A percentile compares a stretch with the other conserved stretches of the same genome.
These are phyloP conservation scores for Cyberlindnera sargentensis DNA, from an alignment of 805 yeast species.

Conservation along the genomic window DNA sequence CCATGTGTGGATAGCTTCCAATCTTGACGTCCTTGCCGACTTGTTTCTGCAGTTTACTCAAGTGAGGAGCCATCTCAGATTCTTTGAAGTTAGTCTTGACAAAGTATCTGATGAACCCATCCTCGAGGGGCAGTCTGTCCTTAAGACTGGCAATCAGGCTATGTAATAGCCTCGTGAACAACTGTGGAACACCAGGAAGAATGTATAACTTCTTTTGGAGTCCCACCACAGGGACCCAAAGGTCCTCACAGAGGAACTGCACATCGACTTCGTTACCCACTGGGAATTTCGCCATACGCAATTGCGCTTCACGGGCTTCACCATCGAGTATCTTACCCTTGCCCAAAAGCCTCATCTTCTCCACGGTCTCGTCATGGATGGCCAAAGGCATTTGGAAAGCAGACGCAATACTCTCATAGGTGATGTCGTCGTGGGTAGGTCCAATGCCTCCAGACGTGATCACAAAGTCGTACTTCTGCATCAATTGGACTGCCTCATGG, in stretches of 20 bases:
- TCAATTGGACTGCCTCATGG: slow-evolving; percentile 37
- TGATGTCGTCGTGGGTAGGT: slow-evolving; percentile 86
- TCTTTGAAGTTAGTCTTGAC: slow-evolving; percentile 60
- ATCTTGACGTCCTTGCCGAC: slow-evolving; percentile 44
- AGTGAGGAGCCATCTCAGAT: slow-evolving; percentile 59
- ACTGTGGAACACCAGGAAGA: slow-evolving; percentile 78
- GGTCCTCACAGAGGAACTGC: slow-evolving; percentile 39
- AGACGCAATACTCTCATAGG: slow-evolving; percentile 67
- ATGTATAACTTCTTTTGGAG: slow-evolving; percentile 59
- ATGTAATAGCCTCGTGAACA: slow-evolving; percentile 53
- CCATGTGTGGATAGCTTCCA: slow-evolving; percentile 73
- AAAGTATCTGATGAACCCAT: slow-evolving; percentile 38
- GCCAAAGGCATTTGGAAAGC: slow-evolving; percentile 46
- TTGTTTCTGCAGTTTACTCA: slow-evolving; percentile 43
- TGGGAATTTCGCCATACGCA: slow-evolving; percentile 80
- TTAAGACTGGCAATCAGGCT: slow-evolving; percentile 34
- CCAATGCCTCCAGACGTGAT: slow-evolving; percentile 52
- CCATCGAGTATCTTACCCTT: slow-evolving; percentile 30
- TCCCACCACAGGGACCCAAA: slow-evolving; percentile 84
- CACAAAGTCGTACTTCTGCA: slow-evolving; percentile 53
- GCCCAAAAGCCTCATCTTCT: slow-evolving; percentile 47
- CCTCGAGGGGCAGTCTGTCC: slow-evolving; percentile 20
- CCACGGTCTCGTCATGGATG: slow-evolving; percentile 51
- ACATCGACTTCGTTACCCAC: slow-evolving; percentile 32
- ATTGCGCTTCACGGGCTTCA: slow-evolving; percentile 52